phyloP scores from a whole-genome alignment of 1,284 basidiomycete species.

The Stereum hirsutum region DNA sequence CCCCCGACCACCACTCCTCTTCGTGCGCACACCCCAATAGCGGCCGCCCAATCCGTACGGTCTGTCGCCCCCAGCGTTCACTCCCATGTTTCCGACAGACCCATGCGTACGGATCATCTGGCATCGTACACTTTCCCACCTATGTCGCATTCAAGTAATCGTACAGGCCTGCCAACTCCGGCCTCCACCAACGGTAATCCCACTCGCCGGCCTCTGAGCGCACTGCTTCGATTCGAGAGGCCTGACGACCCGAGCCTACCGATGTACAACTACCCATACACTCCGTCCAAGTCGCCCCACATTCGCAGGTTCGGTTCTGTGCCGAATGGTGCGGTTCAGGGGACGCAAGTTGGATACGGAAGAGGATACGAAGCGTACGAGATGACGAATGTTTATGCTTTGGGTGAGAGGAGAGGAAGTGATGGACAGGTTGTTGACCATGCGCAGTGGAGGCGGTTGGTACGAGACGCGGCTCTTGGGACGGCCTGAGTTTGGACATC shows the following conservation, averaged over 20 bases:
- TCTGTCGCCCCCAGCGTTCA: slow-evolving; percentile 20
- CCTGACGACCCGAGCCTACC: not conserved
- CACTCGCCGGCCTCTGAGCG: not conserved
- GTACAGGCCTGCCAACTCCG: too few relatives aligned
- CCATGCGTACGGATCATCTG: slow-evolving; percentile 5
- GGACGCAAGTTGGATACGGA: not conserved
- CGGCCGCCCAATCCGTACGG: slow-evolving; percentile 14
- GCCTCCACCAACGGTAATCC: not conserved
- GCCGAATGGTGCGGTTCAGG: slow-evolving; percentile 1
- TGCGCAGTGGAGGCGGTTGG: slow-evolving; percentile 14
- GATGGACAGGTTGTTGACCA: slow-evolving; percentile 6
- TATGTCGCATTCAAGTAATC: too few relatives aligned
- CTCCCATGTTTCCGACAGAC: slow-evolving; percentile 6
- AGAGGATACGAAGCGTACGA: not conserved
- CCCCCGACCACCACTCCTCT: slow-evolving; percentile 3
- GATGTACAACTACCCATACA: not conserved
- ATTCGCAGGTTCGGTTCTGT: not conserved
- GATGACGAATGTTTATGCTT: not conserved
- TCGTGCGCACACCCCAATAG: slow-evolving; percentile 12
- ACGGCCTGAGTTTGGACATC: not conserved
- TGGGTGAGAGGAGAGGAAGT: not conserved
- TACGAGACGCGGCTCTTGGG: slow-evolving; percentile 13
- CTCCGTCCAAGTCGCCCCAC: not conserved
- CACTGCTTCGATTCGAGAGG: not conserved
- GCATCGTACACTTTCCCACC: slow-evolving; percentile 10